phyloP scores from a whole-genome alignment of 495 filamentous ascomycete species.

The Aspergillus ellipticus region DNA sequence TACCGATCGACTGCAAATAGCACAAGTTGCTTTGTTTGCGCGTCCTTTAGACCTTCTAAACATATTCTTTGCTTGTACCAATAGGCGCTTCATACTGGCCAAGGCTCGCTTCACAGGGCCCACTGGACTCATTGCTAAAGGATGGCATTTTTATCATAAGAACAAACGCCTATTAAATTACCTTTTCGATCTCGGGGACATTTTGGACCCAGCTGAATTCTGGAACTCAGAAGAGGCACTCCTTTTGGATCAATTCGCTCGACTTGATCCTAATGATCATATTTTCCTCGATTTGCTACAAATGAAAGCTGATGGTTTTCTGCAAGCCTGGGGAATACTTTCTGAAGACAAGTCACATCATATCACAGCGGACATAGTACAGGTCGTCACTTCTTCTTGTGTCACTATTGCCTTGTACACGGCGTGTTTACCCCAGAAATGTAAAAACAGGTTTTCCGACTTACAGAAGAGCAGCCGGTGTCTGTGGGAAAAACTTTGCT shows the following conservation, averaged over 20 bases:
- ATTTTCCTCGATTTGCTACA: constrained; percentile 45
- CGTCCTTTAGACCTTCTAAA: constrained; percentile 37
- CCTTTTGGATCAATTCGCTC: constrained; percentile 19
- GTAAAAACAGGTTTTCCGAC: constrained; percentile 22
- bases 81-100: constrained; percentile 26
- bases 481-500: constrained; percentile 37
- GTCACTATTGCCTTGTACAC: constrained; percentile 32
- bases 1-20: constrained; percentile 37
- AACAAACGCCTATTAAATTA: constrained; percentile 35
- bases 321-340: constrained; percentile 42
- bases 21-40: constrained; percentile 38
- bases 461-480: constrained; percentile 28
- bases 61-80: constrained; percentile 40
- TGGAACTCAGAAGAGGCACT: constrained; percentile 25
- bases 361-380: constrained; percentile 43
- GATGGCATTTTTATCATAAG: constrained; percentile 36
- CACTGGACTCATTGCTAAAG: constrained; percentile 26
- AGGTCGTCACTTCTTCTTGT: constrained; percentile 46
- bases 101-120: constrained; percentile 21
- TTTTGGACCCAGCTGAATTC: constrained; percentile 23
- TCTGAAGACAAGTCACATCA: constrained; percentile 38
- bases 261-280: constrained; percentile 37
- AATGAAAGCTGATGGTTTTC: constrained; percentile 40
- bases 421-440: constrained; percentile 32
- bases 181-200: constrained; percentile 28